phyloP scores from a whole-genome alignment of 2,329 filamentous ascomycete genomes.

The Cordyceps javanica region DNA sequence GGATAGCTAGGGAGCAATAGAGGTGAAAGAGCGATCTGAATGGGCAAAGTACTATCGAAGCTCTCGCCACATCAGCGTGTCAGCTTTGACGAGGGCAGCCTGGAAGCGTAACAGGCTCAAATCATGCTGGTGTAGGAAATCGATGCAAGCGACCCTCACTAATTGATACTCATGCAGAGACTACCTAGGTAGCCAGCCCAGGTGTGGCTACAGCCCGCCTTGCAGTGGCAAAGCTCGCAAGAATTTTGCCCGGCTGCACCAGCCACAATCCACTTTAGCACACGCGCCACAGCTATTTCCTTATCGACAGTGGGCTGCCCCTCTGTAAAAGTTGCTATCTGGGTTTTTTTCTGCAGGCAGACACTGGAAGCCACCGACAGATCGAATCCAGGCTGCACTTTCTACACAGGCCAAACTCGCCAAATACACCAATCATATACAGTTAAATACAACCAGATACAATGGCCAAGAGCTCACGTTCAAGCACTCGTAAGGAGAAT shows the following conservation, averaged over 20 bases:
- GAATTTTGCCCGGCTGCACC: not conserved
- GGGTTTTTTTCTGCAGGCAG: constrained; percentile 3
- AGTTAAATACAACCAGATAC: constrained; percentile 20
- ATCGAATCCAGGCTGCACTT: not conserved
- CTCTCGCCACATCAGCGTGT: not conserved
- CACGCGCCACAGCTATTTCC: constrained; percentile 1
- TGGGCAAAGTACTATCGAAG: not conserved
- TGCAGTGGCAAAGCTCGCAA: not conserved
- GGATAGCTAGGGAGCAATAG: not conserved
- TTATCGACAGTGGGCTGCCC: constrained; percentile 9
- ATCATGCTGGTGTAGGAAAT: not conserved
- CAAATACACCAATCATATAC: not conserved
- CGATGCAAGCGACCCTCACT: not conserved
- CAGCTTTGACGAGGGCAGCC: constrained; percentile 4
- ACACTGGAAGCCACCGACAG: not conserved
- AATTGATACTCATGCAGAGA: no score
- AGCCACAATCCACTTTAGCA: not conserved
- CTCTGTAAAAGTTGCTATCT: constrained; percentile 13
- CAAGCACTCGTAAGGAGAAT: constrained; percentile 77
- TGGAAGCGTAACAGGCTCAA: not conserved
- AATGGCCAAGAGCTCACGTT: constrained; percentile 85
- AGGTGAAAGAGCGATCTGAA: not conserved
- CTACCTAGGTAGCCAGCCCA: no score
- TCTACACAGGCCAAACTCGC: not conserved
- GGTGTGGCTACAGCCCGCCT: not conserved